Evolutionary conservation across 345 rosid genomes (phyloP).

Genomic region (Gossypium mustelinum): DNA sequence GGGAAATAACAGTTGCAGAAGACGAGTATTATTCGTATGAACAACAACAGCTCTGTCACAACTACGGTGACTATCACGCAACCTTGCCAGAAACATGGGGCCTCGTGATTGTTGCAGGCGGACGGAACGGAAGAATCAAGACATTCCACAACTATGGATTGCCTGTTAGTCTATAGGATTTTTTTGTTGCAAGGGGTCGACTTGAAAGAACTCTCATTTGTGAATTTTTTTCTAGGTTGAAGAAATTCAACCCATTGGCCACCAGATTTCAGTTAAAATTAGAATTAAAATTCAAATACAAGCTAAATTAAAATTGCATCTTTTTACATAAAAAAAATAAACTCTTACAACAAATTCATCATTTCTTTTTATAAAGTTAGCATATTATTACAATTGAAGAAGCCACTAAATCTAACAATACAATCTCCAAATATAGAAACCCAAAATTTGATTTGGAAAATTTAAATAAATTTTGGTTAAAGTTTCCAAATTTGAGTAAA

Average conservation of each 20-base stretch:
- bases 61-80: not conserved
- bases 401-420: not conserved
- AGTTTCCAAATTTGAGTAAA: slow-evolving; percentile 43
- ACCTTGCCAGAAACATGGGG: slow-evolving; percentile 58
- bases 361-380: not conserved
- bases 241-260: not conserved
- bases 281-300: not conserved
- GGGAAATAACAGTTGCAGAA: slow-evolving; percentile 26
- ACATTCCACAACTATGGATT: slow-evolving; percentile 76
- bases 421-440: not conserved
- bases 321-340: no score
- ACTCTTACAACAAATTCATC: not conserved
- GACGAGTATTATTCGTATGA: not conserved
- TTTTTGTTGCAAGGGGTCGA: not conserved
- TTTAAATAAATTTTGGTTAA: slow-evolving; percentile 2
- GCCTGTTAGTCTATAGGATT: slow-evolving; percentile 35
- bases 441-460: not conserved
- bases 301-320: no score
- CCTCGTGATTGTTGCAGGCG: slow-evolving; percentile 64
- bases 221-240: not conserved
- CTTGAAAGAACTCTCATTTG: not conserved
- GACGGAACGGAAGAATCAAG: slow-evolving; percentile 63
- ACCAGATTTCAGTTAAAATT: not conserved
- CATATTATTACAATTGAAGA: not conserved
- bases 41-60: slow-evolving; percentile 2